Evolutionary conservation across 2,329 filamentous ascomycete species (phyloP), one percentile per base, ranked within the genome.

Genomic region (Cercospora nicotianae): DNA sequence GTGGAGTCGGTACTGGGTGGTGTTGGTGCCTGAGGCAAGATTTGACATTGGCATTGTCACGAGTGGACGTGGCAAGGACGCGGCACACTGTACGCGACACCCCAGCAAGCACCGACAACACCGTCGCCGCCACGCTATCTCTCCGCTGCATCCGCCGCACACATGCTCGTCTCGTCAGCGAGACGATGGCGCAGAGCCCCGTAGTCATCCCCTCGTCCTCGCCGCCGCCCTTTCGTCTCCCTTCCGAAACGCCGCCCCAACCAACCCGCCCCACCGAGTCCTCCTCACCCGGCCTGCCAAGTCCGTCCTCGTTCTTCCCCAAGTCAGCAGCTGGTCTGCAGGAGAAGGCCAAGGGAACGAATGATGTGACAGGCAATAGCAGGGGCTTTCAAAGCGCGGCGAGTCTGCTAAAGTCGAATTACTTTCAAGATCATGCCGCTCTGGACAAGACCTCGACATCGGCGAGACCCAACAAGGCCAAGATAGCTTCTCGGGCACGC

Each of bases 171-270:
- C 28, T 33, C 55, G 55, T 16, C 31, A 16, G 55, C 31, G 28
- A 13, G 55, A 59, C 31, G 28, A 64, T 64, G 62, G 62, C 62
- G 6, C 65, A 42, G 30, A 73, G 69, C 55, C 73, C 74, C 16
- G 70, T 75, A 48, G 67, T 72, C 23, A 69, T 75, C 23, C 48
- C 70, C 55, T 74, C 72, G 30, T 74, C 74, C 33, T 72, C 73
- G 20, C 67, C 70, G 31, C 57, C 51, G 39, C 51, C 66, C 57
- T 71, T 71, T 59, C 69, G 65, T 28, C 20, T 63, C n/a, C 68
- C 71, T 10, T 69, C 71, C 9, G 65, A 65, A 26, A 71, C 72
- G 20, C 72, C 73, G 23, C 36, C 72, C 65, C 33, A 68, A 33
- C 31, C 42, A 26, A 8, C 31, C 60, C 13, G 64, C 45, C 20